A percentile compares a stretch with the other conserved stretches of the same genome.
Conservation (phyloP, 2,329 filamentous ascomycete genomes). For the Fusarium verticillioides region DNA sequence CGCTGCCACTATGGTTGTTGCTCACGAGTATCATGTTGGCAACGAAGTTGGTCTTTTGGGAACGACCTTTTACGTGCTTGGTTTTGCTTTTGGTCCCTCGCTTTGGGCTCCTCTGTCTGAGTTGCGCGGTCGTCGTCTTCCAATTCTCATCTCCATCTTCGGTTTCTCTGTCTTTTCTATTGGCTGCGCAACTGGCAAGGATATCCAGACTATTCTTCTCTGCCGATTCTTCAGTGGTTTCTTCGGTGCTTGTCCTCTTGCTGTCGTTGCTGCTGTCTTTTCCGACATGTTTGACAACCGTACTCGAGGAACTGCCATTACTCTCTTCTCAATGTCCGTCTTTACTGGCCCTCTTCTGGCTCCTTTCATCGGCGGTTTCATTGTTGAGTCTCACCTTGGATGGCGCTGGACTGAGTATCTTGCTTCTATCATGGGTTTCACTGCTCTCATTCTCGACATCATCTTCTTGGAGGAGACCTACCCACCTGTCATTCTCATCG, state of each 20-base stretch:
- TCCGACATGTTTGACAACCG: conserved; percentile 77
- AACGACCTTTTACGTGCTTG: conserved; percentile 76
- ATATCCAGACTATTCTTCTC: conserved; percentile 75
- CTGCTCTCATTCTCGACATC: conserved; percentile 68
- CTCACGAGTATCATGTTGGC: conserved; percentile 68
- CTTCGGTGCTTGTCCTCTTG: conserved; percentile 75
- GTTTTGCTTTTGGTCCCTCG: conserved; percentile 76
- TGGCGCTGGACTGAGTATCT: conserved; percentile 82
- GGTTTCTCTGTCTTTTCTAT: conserved; percentile 77
- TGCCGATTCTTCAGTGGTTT: conserved; percentile 80
- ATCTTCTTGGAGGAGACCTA: conserved; percentile 77
- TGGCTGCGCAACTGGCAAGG: conserved; percentile 72
- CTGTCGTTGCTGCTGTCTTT: conserved; percentile 77
- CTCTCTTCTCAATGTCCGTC: conserved; percentile 60
- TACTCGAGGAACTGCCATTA: conserved; percentile 63
- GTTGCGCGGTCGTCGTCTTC: conserved; percentile 72
- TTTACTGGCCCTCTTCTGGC: conserved; percentile 75
- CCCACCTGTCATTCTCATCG: conserved; percentile 71
- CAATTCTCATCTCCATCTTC: conserved; percentile 70
- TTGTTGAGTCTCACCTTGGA: conserved; percentile 68
- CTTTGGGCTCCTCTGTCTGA: conserved; percentile 81
- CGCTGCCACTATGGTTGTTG: conserved; percentile 68
- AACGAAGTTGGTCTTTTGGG: conserved; percentile 72
- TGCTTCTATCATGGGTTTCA: conserved; percentile 69
- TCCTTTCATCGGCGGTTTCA: conserved; percentile 77